These are phyloP conservation scores for Solanum bulbocastanum DNA, from an alignment of 257 asterid genomes.

Conservation along the genomic window DNA sequence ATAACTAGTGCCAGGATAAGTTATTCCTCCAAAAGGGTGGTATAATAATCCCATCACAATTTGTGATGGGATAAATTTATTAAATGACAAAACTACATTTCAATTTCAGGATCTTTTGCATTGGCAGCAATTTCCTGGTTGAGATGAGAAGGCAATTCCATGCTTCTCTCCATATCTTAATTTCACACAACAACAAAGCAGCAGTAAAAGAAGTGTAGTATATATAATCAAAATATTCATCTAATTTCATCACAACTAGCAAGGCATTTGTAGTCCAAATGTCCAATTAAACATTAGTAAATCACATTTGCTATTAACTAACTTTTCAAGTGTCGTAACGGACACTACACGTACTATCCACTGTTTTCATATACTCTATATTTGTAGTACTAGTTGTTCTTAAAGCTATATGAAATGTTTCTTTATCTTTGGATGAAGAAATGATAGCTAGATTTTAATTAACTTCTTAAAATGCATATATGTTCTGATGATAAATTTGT, in stretches of 20 bases:
- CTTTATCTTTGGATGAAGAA: background rate
- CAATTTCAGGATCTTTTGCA: conserved; percentile 16
- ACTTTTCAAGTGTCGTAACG: background rate
- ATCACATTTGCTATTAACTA: too few relatives aligned
- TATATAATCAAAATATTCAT: background rate
- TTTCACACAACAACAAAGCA: background rate
- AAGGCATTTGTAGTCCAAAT: background rate
- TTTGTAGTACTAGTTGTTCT: background rate
- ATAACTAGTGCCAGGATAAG: too few relatives aligned
- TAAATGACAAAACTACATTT: too few relatives aligned
- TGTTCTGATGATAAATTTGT: background rate
- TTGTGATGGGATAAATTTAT: too few relatives aligned
- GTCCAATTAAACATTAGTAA: too few relatives aligned
- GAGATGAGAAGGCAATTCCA: conserved; percentile 30
- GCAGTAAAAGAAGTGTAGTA: background rate
- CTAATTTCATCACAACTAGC: background rate
- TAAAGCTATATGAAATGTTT: background rate
- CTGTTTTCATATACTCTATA: background rate
- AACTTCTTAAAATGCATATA: background rate
- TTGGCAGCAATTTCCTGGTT: background rate
- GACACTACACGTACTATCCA: background rate
- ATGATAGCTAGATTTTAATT: background rate
- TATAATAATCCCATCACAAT: too few relatives aligned
- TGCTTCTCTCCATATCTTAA: conserved; percentile 22
- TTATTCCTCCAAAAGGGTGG: too few relatives aligned